phyloP scores from a whole-genome alignment of 2,329 filamentous ascomycete species.

The Cryoendolithus antarcticus region DNA sequence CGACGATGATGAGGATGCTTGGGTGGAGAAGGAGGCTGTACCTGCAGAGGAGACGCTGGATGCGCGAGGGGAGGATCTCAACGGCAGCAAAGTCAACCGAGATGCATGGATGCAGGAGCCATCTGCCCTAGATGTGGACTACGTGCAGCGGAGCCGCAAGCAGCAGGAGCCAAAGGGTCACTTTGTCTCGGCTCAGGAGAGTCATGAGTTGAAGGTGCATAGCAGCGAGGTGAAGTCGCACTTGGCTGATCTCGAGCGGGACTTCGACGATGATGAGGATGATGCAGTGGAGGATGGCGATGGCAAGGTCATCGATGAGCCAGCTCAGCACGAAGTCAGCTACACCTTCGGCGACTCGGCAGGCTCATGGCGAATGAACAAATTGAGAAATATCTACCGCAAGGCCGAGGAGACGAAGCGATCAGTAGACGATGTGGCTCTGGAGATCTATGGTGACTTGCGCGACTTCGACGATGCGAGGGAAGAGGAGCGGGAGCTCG shows the following conservation, averaged over 20 bases:
- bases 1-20: constrained; percentile 28
- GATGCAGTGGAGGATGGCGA: constrained; percentile 31
- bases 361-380: constrained; percentile 93
- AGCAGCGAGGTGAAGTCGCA: constrained; percentile 70
- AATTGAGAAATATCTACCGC: constrained; percentile 73
- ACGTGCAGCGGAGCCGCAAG: constrained; percentile 50
- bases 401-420: constrained; percentile 61
- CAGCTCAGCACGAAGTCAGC: constrained; percentile 50
- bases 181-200: constrained; percentile 38
- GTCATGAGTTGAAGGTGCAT: constrained; percentile 61
- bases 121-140: constrained; percentile 71
- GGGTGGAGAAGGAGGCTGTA: constrained; percentile 32
- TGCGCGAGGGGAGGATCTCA: constrained; percentile 26
- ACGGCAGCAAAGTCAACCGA: constrained; percentile 41
- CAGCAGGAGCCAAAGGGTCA: constrained; percentile 31
- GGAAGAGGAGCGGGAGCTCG: constrained; percentile 85
- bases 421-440: constrained; percentile 68
- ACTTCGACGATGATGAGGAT: constrained; percentile 37
- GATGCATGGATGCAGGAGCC: constrained; percentile 95
- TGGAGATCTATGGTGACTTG: constrained; percentile 69
- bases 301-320: constrained; percentile 34
- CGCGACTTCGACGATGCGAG: constrained; percentile 82
- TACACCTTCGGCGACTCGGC: constrained; percentile 86
- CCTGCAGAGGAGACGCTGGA: constrained; percentile 34
- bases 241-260: constrained; percentile 44